Evolutionary conservation across 352 stramenopile genomes (phyloP).

Genomic region (Aphanomyces stellatus): DNA sequence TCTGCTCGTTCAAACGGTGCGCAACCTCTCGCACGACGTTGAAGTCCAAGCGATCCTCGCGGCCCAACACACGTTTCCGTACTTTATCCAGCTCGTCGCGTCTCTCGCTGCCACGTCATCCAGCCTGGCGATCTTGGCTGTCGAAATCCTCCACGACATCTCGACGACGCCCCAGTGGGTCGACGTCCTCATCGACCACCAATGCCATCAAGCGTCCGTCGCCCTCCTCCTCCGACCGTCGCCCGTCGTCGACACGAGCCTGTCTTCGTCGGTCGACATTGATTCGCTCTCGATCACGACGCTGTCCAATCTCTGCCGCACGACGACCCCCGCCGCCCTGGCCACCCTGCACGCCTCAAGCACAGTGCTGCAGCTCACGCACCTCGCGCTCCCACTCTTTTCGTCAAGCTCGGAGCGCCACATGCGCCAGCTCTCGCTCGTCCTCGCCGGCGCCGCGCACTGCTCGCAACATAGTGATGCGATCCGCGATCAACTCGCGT

Average conservation of each 20-base stretch:
- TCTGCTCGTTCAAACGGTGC: conserved; percentile 36
- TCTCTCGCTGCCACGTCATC: background rate
- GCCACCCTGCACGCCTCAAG: background rate
- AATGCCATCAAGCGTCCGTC: background rate
- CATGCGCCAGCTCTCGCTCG: background rate
- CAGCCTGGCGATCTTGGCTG: background rate
- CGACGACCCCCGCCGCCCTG: background rate
- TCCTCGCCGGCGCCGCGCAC: background rate
- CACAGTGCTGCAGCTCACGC: background rate
- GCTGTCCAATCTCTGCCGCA: background rate
- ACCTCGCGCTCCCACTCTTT: background rate
- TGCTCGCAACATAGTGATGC: background rate
- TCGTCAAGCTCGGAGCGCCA: background rate
- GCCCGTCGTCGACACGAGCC: background rate
- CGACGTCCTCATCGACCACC: background rate
- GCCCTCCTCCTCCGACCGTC: background rate
- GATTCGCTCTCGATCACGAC: background rate
- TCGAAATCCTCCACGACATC: conserved; percentile 8
- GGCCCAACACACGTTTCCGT: conserved; percentile 32
- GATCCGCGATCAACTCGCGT: background rate
- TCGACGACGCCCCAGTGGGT: background rate
- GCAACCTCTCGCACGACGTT: conserved; percentile 43
- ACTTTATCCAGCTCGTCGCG: conserved; percentile 36
- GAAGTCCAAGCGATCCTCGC: conserved; percentile 61
- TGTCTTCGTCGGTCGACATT: too few relatives aligned